These are phyloP conservation scores for Cytospora paraplurivora DNA, from an alignment of 2,329 filamentous ascomycete genomes.

Conservation along the genomic window DNA sequence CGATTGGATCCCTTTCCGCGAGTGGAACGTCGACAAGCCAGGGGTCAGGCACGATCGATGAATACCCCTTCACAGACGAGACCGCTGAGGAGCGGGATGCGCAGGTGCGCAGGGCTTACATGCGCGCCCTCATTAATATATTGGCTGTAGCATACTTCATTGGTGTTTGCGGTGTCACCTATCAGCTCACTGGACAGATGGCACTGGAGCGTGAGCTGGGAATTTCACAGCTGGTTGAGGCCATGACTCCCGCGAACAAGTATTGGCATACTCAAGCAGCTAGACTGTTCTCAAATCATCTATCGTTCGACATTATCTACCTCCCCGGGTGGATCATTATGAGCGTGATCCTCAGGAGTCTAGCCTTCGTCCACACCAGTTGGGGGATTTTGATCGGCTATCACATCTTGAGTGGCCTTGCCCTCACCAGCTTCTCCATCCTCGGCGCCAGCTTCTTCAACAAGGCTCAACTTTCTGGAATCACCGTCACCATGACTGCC, in stretches of 20 bases:
- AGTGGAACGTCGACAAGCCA: slow-evolving; percentile 23
- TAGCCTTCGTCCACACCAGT: slow-evolving; percentile 67
- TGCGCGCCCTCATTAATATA: slow-evolving; percentile 72
- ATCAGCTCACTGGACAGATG: slow-evolving; percentile 84
- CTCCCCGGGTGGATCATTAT: slow-evolving; percentile 81
- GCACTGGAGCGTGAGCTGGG: slow-evolving; percentile 83
- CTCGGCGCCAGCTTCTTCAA: slow-evolving; percentile 83
- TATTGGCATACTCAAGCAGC: slow-evolving; percentile 78
- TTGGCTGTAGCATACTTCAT: slow-evolving; percentile 79
- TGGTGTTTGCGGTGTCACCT: slow-evolving; percentile 77
- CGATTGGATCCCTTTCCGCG: slow-evolving; percentile 56
- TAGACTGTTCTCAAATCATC: slow-evolving; percentile 75
- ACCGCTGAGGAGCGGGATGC: slow-evolving; percentile 68
- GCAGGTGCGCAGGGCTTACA: slow-evolving; percentile 69
- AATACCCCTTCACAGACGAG: slow-evolving; percentile 76
- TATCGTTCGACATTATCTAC: slow-evolving; percentile 80
- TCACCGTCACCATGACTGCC: slow-evolving; percentile 71
- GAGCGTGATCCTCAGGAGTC: slow-evolving; percentile 62
- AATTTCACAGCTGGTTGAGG: slow-evolving; percentile 85
- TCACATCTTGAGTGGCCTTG: slow-evolving; percentile 74
- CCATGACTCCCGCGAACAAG: slow-evolving; percentile 80
- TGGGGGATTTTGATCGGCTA: slow-evolving; percentile 70
- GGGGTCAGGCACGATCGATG: slow-evolving; percentile 41
- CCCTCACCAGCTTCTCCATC: slow-evolving; percentile 78
- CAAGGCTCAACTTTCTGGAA: slow-evolving; percentile 85